Conservation (phyloP, 164 flowering plant genomes). For the Chloranthus sessilifolius region DNA sequence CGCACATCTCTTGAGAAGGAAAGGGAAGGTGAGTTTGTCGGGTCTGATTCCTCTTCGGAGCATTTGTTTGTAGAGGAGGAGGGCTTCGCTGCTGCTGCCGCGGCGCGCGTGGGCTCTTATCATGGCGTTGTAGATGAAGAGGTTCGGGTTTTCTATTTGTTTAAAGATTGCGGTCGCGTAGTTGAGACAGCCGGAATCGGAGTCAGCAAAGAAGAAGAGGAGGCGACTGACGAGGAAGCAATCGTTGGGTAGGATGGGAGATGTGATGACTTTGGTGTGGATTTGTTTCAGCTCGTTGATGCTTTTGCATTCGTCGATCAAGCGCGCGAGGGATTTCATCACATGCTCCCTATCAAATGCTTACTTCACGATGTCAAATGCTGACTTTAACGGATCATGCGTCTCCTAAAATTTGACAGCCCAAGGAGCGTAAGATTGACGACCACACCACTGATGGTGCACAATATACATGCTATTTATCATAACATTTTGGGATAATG, state of each 20-base stretch:
- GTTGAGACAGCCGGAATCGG: constrained; percentile 27
- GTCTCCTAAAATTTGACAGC: too few relatives aligned
- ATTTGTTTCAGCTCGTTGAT: constrained; percentile 46
- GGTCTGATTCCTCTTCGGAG: constrained; percentile 36
- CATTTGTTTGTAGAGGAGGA: constrained; percentile 50
- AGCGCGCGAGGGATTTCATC: constrained; percentile 2
- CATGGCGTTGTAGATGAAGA: constrained; percentile 49
- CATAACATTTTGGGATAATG: too few relatives aligned
- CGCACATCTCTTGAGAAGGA: constrained; percentile 54
- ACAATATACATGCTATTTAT: too few relatives aligned
- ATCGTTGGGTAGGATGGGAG: constrained; percentile 29
- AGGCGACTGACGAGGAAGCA: constrained; percentile 53
- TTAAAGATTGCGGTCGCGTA: constrained; percentile 47
- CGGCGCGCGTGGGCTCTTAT: constrained; percentile 44
- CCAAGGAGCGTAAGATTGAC: too few relatives aligned
- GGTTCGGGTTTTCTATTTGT: constrained; percentile 23
- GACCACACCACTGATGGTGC: too few relatives aligned
- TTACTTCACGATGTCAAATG: background rate
- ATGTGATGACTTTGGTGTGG: constrained; percentile 43
- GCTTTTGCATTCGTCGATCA: constrained; percentile 43
- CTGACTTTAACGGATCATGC: background rate
- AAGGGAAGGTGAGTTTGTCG: constrained; percentile 58
- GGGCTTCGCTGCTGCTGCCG: constrained; percentile 12
- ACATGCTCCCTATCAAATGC: background rate
- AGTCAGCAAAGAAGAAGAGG: constrained; percentile 42